phyloP scores from a whole-genome alignment of 2,329 filamentous ascomycete species.

The Thielaviopsis euricoi region DNA sequence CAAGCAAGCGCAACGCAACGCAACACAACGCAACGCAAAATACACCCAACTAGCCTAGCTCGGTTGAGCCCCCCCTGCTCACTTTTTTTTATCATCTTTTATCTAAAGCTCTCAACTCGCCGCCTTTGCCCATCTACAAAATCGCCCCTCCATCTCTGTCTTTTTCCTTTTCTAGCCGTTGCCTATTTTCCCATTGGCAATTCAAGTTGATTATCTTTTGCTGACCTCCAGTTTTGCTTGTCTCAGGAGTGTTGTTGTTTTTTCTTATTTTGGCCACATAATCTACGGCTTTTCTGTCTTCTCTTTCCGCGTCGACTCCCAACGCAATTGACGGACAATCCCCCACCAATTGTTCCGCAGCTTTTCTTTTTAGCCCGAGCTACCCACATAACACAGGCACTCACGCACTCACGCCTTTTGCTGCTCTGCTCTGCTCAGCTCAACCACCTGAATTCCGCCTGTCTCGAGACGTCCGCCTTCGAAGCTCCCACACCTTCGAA shows the following conservation, averaged over 20 bases:
- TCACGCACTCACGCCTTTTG: background rate
- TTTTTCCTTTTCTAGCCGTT: background rate
- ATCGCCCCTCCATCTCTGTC: background rate
- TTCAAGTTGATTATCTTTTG: background rate
- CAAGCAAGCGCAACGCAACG: background rate
- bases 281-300: background rate
- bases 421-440: background rate
- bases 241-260: background rate
- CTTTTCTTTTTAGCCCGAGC: slow-evolving; percentile 3
- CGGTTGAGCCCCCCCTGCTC: background rate
- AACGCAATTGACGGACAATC: slow-evolving; percentile 7
- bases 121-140: background rate
- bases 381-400: background rate
- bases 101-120: background rate
- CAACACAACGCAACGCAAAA: background rate
- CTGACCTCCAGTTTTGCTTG: background rate
- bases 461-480: background rate
- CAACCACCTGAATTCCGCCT: slow-evolving; percentile 4
- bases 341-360: slow-evolving; percentile 11
- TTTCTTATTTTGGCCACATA: slow-evolving; percentile 1
- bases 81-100: background rate
- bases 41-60: background rate
- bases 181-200: background rate
- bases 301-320: slow-evolving; percentile 4
- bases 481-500: slow-evolving; percentile 11